These are phyloP conservation scores for Cardamine chenopodiifolia DNA, from an alignment of 345 rosid species.

Conservation along the genomic window DNA sequence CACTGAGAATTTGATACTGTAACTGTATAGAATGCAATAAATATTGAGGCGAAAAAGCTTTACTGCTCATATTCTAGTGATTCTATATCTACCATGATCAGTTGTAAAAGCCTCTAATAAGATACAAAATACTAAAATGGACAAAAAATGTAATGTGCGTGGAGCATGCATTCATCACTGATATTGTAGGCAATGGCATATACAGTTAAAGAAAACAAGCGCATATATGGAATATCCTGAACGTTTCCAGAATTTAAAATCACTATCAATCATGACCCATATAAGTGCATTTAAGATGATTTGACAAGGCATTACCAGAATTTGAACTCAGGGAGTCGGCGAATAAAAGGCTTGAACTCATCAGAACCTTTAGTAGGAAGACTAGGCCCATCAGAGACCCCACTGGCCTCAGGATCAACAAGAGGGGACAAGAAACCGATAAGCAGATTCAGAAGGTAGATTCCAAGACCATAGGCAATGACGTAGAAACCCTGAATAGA, in stretches of 20 bases:
- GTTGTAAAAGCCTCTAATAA: background rate
- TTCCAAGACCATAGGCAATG: slow-evolving; percentile 88
- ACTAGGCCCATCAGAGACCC: slow-evolving; percentile 71
- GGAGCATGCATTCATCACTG: background rate
- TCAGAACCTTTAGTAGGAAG: slow-evolving; percentile 95
- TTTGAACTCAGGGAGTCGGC: slow-evolving; percentile 94
- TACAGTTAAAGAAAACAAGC: background rate
- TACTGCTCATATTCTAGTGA: background rate
- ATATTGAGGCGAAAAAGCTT: background rate
- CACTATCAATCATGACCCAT: background rate
- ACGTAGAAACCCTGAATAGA: slow-evolving; percentile 87
- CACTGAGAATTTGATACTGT: background rate
- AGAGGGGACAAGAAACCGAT: slow-evolving; percentile 95
- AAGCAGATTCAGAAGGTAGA: slow-evolving; percentile 81
- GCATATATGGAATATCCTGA: background rate
- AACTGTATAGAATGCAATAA: background rate
- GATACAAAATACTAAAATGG: background rate
- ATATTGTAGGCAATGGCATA: background rate
- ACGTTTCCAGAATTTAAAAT: background rate
- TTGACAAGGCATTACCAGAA: slow-evolving; percentile 64
- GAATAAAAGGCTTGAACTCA: slow-evolving; percentile 95
- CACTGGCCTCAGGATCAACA: slow-evolving; percentile 78
- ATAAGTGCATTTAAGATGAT: background rate
- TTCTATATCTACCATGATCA: slow-evolving; percentile 21
- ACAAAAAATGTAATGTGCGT: background rate